These are phyloP conservation scores for Carex myosuroides DNA, from an alignment of 176 grass and related monocot genomes.

Conservation along the genomic window DNA sequence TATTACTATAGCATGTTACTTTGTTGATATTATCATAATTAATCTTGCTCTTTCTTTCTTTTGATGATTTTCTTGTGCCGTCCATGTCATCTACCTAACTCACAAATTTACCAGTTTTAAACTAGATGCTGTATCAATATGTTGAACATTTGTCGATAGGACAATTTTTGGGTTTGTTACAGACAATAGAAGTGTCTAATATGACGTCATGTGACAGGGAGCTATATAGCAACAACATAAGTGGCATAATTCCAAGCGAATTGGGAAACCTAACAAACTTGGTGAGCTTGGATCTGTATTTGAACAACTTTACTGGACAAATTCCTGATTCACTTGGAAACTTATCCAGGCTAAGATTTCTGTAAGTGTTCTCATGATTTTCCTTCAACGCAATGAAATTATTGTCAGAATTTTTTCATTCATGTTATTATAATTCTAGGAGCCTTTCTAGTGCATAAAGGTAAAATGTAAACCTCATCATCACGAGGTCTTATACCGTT, in stretches of 20 bases:
- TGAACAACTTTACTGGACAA: slow-evolving; percentile 73
- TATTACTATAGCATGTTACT: neutral
- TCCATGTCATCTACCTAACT: slow-evolving; percentile 5
- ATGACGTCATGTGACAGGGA: slow-evolving; percentile 50
- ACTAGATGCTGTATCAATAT: neutral
- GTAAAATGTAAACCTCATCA: neutral
- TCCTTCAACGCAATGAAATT: neutral
- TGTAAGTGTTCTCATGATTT: slow-evolving; percentile 42
- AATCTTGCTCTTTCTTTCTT: neutral
- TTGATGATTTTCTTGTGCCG: neutral
- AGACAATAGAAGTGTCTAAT: neutral
- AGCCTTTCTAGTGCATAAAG: neutral
- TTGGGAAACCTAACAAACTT: slow-evolving; percentile 79
- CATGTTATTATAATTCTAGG: neutral
- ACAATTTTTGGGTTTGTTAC: neutral
- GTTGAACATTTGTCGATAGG: neutral
- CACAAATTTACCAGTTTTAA: neutral
- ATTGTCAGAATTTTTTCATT: neutral
- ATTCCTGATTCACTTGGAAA: slow-evolving; percentile 76
- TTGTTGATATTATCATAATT: neutral
- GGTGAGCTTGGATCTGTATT: slow-evolving; percentile 88
- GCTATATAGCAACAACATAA: slow-evolving; percentile 93
- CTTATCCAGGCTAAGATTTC: slow-evolving; percentile 74
- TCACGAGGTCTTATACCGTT: neutral
- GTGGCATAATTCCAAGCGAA: slow-evolving; percentile 66